These are phyloP conservation scores for Chlorella sorokiniana DNA, from an alignment of 139 green algal species.

Conservation along the genomic window DNA sequence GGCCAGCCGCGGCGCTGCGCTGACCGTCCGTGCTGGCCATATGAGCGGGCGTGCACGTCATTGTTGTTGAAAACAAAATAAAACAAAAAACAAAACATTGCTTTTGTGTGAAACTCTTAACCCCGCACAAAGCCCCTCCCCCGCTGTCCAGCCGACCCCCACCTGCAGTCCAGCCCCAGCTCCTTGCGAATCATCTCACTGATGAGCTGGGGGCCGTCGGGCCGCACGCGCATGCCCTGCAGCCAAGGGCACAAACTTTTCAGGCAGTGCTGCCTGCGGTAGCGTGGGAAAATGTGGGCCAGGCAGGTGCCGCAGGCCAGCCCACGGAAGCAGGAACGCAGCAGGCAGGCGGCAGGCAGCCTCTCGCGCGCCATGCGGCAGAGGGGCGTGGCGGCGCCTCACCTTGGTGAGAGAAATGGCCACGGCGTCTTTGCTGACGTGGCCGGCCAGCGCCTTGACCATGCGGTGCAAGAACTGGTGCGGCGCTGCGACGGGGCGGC, in stretches of 20 bases:
- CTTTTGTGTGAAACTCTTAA: no score
- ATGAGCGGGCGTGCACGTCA: no score
- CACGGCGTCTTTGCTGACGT: slow-evolving; percentile 53
- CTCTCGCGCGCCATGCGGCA: not conserved
- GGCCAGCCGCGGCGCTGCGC: no score
- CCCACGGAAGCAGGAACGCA: no score
- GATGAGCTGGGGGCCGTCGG: slow-evolving; percentile 82
- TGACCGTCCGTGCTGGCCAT: no score
- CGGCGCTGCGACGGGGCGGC: no score
- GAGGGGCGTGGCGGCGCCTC: not conserved
- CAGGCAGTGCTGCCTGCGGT: not conserved
- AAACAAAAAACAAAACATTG: no score
- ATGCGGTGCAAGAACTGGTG: slow-evolving; percentile 75
- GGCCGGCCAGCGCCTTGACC: slow-evolving; percentile 55
- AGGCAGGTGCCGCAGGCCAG: no score
- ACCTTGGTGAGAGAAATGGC: slow-evolving; percentile 76
- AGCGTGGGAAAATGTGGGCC: not conserved
- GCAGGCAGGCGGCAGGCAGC: not conserved
- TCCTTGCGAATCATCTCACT: slow-evolving; percentile 66
- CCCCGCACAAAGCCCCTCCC: no score
- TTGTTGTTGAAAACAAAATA: no score
- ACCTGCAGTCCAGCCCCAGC: slow-evolving; percentile 40
- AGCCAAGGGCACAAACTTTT: not conserved
- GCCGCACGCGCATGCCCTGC: slow-evolving; percentile 75
- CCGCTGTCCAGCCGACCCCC: no score